These are phyloP conservation scores for Dactylellina cionopaga DNA, from an alignment of 2,329 filamentous ascomycete genomes.

Conservation along the genomic window DNA sequence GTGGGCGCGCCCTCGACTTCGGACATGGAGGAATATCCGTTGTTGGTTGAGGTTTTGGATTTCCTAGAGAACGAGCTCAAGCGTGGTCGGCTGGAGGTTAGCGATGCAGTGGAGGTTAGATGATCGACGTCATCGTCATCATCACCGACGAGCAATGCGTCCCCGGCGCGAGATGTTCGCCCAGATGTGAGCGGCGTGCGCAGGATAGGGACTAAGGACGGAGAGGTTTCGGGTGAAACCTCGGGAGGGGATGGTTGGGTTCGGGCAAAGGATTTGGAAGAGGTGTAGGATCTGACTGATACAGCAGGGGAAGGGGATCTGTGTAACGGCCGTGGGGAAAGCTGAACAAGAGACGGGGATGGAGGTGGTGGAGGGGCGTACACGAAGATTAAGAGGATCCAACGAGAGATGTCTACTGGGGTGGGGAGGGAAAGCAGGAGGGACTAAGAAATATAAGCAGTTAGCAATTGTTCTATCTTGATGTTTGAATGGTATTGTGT, in stretches of 20 bases:
- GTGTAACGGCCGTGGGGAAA: conserved; percentile 48
- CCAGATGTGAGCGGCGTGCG: conserved; percentile 45
- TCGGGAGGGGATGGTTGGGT: conserved; percentile 49
- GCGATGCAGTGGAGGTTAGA: conserved; percentile 44
- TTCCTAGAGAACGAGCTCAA: conserved; percentile 49
- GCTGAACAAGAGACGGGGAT: conserved; percentile 50
- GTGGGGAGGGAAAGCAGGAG: conserved; percentile 52
- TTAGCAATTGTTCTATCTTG: conserved; percentile 11
- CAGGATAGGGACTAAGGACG: conserved; percentile 34
- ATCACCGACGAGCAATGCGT: conserved; percentile 15
- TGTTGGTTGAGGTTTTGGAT: conserved; percentile 25
- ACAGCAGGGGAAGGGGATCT: conserved; percentile 47
- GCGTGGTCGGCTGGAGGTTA: conserved; percentile 48
- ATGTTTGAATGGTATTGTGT: not conserved
- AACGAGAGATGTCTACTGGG: conserved; percentile 50
- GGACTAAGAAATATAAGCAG: conserved; percentile 5
- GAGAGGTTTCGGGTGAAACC: conserved; percentile 46
- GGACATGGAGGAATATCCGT: conserved; percentile 42
- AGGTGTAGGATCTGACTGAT: conserved; percentile 45
- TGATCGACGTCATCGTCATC: conserved; percentile 27
- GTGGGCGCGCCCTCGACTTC: conserved; percentile 34
- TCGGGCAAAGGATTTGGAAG: conserved; percentile 49
- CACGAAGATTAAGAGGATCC: conserved; percentile 53
- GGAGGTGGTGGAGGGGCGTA: conserved; percentile 53
- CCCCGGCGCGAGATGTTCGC: conserved; percentile 41